Conservation (phyloP, 2,329 filamentous ascomycete species). For the Penicillium sp. region DNA sequence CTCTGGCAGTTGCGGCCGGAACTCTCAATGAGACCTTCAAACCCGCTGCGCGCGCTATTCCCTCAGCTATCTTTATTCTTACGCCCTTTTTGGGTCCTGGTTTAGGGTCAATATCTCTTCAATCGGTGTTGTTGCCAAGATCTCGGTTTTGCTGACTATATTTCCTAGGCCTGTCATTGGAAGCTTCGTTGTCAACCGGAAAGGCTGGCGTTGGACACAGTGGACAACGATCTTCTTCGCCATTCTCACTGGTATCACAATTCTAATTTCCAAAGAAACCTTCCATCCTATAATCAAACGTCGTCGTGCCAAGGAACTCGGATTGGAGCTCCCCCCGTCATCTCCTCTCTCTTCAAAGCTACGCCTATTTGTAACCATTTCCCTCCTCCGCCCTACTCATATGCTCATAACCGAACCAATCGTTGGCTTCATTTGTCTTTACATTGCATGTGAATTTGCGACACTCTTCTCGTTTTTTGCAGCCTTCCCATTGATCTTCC, state of each 20-base stretch:
- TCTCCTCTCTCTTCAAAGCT: slow-evolving; percentile 8
- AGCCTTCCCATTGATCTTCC: slow-evolving; percentile 79
- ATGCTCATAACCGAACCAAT: slow-evolving; percentile 69
- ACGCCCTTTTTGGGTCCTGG: slow-evolving; percentile 25
- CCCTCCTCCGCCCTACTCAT: slow-evolving; percentile 55
- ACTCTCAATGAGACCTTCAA: slow-evolving; percentile 24
- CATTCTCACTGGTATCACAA: slow-evolving; percentile 11
- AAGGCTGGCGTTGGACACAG: slow-evolving; percentile 23
- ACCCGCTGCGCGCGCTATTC: slow-evolving; percentile 15
- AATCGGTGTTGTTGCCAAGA: too few relatives aligned
- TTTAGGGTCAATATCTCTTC: slow-evolving; percentile 11
- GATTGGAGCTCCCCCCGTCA: neutral
- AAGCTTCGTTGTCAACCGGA: slow-evolving; percentile 19
- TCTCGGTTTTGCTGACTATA: neutral
- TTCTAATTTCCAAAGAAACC: slow-evolving; percentile 12
- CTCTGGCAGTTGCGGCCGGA: slow-evolving; percentile 16
- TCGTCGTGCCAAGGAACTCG: slow-evolving; percentile 11
- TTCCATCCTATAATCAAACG: slow-evolving; percentile 19
- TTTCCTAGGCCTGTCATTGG: slow-evolving; percentile 25
- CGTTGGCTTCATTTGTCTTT: slow-evolving; percentile 64
- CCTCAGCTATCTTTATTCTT: slow-evolving; percentile 20
- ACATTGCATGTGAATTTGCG: slow-evolving; percentile 73
- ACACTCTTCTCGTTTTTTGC: slow-evolving; percentile 83
- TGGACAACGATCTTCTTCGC: slow-evolving; percentile 19
- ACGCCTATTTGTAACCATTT: slow-evolving; percentile 25